These are phyloP conservation scores for Solanum dulcamara DNA, from an alignment of 257 asterid genomes.

Conservation along the genomic window DNA sequence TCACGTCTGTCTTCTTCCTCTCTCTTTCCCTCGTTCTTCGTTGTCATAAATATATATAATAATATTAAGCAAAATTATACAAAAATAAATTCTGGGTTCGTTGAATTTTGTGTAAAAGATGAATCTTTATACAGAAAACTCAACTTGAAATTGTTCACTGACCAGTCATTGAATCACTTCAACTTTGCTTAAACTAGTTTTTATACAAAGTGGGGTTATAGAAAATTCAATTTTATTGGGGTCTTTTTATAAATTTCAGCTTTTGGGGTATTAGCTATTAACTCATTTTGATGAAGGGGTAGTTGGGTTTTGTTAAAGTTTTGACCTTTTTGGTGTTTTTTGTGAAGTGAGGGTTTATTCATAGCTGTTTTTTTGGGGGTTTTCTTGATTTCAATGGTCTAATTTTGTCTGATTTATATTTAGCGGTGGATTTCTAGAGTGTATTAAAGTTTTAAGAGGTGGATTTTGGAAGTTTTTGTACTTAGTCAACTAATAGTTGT, in stretches of 20 bases:
- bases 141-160: constrained; percentile 7
- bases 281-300: constrained; percentile 9
- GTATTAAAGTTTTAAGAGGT: constrained; percentile 12
- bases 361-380: constrained; percentile 4
- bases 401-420: constrained; percentile 27
- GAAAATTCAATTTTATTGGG: background rate
- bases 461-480: constrained; percentile 6
- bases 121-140: constrained; percentile 12
- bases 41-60: background rate
- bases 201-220: constrained; percentile 3
- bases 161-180: background rate
- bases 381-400: constrained; percentile 7
- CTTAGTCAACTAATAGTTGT: background rate
- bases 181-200: constrained; percentile 1
- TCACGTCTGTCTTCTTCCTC: constrained; percentile 34
- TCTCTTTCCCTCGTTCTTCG: background rate
- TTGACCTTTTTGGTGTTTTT: constrained; percentile 5
- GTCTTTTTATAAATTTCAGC: background rate
- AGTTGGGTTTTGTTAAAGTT: background rate
- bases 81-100: constrained; percentile 19
- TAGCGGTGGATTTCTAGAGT: constrained; percentile 5
- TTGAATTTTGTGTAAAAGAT: constrained; percentile 30
- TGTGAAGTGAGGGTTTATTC: background rate
- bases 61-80: background rate
- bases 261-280: constrained; percentile 12